A percentile compares a stretch with the other conserved stretches of the same genome.
phyloP scores from a whole-genome alignment of 176 grass and related monocot genomes.

The Oropetium thomaeum region DNA sequence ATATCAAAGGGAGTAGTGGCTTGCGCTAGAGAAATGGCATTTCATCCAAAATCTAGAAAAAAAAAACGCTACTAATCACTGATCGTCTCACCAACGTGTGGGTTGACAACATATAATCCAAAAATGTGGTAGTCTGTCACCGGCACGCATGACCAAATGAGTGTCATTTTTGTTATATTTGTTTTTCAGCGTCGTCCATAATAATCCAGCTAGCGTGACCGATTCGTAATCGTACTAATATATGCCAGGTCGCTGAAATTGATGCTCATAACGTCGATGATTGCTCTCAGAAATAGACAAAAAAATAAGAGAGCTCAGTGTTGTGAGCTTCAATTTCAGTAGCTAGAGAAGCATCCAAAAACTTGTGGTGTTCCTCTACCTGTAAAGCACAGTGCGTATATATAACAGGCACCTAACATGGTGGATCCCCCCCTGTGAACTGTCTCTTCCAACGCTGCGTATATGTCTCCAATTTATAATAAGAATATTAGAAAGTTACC shows the following conservation, averaged over 20 bases:
- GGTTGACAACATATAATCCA: neutral
- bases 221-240: neutral
- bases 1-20: too few relatives aligned
- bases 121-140: neutral
- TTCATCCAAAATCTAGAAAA: too few relatives aligned
- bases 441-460: neutral
- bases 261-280: neutral
- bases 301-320: neutral
- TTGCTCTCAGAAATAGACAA: neutral
- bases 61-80: neutral
- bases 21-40: too few relatives aligned
- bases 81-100: neutral
- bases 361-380: neutral
- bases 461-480: neutral
- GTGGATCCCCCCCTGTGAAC: neutral
- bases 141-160: neutral
- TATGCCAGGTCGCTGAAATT: neutral
- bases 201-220: neutral
- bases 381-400: neutral
- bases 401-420: neutral
- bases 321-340: slow-evolving; percentile 1
- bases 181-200: neutral
- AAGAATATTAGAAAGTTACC: neutral
- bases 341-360: neutral
- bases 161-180: neutral